phyloP scores from a whole-genome alignment of 257 asterid species.

The Solanum chiquidenum region DNA sequence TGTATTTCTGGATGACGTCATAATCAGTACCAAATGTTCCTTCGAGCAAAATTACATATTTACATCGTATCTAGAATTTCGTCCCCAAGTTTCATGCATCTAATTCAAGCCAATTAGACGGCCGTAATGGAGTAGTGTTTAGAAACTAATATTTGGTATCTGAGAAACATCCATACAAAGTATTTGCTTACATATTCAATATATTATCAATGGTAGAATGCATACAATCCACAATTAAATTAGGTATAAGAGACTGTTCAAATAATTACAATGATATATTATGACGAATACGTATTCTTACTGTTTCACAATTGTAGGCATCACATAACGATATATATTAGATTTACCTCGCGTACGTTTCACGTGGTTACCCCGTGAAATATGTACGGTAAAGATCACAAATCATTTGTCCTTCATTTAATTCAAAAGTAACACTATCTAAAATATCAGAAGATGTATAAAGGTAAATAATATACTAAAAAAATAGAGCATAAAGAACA shows the following conservation, averaged over 20 bases:
- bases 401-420: background rate
- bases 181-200: background rate
- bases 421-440: background rate
- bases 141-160: background rate
- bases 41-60: background rate
- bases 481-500: background rate
- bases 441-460: too few relatives aligned
- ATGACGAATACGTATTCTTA: background rate
- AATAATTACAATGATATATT: background rate
- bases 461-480: background rate
- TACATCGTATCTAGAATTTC: background rate
- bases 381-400: too few relatives aligned
- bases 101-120: background rate
- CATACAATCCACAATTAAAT: background rate
- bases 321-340: background rate
- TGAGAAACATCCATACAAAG: background rate
- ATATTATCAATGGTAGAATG: background rate
- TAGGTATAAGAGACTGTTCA: background rate
- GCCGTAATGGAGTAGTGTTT: background rate
- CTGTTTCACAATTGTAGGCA: background rate
- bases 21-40: background rate
- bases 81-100: background rate
- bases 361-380: background rate
- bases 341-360: too few relatives aligned
- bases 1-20: background rate